These are phyloP conservation scores for Globisporangium splendens DNA, from an alignment of 352 stramenopile genomes.

Conservation along the genomic window DNA sequence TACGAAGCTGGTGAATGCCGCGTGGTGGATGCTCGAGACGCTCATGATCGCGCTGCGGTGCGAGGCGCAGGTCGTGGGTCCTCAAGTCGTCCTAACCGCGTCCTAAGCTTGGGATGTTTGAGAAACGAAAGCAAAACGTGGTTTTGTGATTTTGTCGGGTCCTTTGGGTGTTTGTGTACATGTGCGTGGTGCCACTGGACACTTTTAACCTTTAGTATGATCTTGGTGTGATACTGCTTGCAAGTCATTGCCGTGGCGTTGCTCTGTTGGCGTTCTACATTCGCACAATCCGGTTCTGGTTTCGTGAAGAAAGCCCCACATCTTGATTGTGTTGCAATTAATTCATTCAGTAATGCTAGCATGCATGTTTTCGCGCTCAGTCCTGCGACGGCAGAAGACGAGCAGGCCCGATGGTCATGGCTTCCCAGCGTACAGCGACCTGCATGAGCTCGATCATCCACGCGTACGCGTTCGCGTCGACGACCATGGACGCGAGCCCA, in stretches of 20 bases:
- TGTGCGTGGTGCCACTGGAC: background rate
- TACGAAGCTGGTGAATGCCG: slow-evolving; percentile 46
- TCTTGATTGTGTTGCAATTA: background rate
- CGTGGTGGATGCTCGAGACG: slow-evolving; percentile 74
- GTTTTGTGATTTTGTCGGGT: background rate
- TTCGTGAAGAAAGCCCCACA: too few relatives aligned
- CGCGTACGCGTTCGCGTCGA: slow-evolving; percentile 3
- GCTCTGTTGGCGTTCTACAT: too few relatives aligned
- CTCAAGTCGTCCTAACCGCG: slow-evolving; percentile 16
- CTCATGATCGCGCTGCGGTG: slow-evolving; percentile 60
- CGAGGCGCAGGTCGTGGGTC: slow-evolving; percentile 48
- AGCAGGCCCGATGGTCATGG: slow-evolving; percentile 1
- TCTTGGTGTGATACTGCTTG: too few relatives aligned
- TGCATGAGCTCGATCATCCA: slow-evolving; percentile 15
- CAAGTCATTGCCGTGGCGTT: too few relatives aligned
- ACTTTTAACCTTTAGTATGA: too few relatives aligned
- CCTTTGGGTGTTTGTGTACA: background rate
- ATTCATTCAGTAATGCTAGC: background rate
- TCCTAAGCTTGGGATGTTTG: slow-evolving; percentile 4
- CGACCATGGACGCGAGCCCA: background rate
- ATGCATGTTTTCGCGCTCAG: background rate
- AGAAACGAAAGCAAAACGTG: background rate
- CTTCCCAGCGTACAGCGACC: slow-evolving; percentile 11
- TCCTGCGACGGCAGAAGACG: background rate
- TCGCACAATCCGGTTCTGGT: too few relatives aligned